Evolutionary conservation across 1,284 basidiomycete genomes (phyloP).

Genomic region (Hypsizygus ulmarius): DNA sequence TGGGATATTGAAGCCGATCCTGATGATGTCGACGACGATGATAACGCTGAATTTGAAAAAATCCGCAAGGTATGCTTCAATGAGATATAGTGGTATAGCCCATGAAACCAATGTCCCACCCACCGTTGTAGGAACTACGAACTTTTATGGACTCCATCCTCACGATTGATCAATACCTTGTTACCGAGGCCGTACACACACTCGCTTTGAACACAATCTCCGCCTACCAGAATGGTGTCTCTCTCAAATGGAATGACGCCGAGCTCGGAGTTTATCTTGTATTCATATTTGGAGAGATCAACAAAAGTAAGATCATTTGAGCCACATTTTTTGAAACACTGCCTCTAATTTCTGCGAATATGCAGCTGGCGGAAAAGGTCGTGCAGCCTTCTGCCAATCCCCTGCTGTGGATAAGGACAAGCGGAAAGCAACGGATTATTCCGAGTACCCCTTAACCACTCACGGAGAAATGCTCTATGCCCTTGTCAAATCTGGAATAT

Average conservation of each 20-base stretch:
- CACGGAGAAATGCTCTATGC: slow-evolving; percentile 90
- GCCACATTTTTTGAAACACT: slow-evolving; percentile 6
- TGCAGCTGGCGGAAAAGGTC: slow-evolving; percentile 68
- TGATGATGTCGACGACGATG: slow-evolving; percentile 87
- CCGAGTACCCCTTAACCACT: slow-evolving; percentile 82
- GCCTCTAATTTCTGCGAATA: slow-evolving; percentile 7
- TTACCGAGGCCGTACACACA: slow-evolving; percentile 68
- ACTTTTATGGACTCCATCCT: slow-evolving; percentile 81
- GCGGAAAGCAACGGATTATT: slow-evolving; percentile 72
- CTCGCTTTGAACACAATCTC: slow-evolving; percentile 74
- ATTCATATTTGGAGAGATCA: slow-evolving; percentile 92
- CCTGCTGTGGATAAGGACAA: slow-evolving; percentile 65
- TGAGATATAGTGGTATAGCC: too few species aligned
- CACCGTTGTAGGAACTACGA: slow-evolving; percentile 65
- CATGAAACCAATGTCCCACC: too few species aligned
- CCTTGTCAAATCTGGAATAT: slow-evolving; percentile 82
- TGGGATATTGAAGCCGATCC: slow-evolving; percentile 88
- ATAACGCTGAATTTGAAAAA: slow-evolving; percentile 79
- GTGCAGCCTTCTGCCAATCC: slow-evolving; percentile 71
- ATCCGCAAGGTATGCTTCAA: slow-evolving; percentile 69
- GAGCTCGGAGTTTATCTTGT: slow-evolving; percentile 92
- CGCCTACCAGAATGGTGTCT: slow-evolving; percentile 57
- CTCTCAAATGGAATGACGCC: slow-evolving; percentile 88
- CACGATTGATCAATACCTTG: slow-evolving; percentile 79
- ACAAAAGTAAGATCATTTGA: slow-evolving; percentile 55